Percentiles rank a stretch among this genome's conserved stretches.
Evolutionary conservation across 2,329 filamentous ascomycete genomes (phyloP).

Genomic region (Neofusicoccum kwambonambiense): DNA sequence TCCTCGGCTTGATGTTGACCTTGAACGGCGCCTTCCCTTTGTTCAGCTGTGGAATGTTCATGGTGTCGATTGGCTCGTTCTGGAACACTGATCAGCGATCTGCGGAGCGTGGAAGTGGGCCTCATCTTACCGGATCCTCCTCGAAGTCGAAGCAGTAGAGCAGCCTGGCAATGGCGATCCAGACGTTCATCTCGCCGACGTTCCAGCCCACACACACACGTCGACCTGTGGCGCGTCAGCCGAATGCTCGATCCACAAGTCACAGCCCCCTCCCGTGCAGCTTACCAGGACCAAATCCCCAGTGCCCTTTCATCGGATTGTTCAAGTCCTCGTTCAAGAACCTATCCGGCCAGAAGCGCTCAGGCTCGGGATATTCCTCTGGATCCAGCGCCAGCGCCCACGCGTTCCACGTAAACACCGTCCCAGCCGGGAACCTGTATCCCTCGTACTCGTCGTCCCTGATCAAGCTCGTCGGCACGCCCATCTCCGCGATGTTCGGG

Average conservation of each 20-base stretch:
- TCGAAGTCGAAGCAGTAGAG: slow-evolving; percentile 26
- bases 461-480: slow-evolving; percentile 21
- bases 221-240: slow-evolving; percentile 10
- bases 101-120: too few relatives aligned
- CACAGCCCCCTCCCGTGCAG: background rate
- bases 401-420: slow-evolving; percentile 26
- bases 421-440: slow-evolving; percentile 26
- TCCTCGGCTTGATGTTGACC: background rate
- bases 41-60: slow-evolving; percentile 21
- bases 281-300: slow-evolving; percentile 26
- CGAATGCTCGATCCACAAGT: too few relatives aligned
- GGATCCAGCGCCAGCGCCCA: slow-evolving; percentile 23
- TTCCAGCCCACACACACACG: slow-evolving; percentile 24
- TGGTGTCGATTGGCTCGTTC: slow-evolving; percentile 22
- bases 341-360: slow-evolving; percentile 26
- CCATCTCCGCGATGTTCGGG: slow-evolving; percentile 25
- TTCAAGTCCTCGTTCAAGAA: slow-evolving; percentile 26
- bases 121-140: slow-evolving; percentile 2
- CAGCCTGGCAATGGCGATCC: slow-evolving; percentile 25
- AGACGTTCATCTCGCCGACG: slow-evolving; percentile 26
- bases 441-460: slow-evolving; percentile 27
- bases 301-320: slow-evolving; percentile 30
- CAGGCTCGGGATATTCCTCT: slow-evolving; percentile 22
- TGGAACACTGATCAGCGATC: background rate
- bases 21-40: background rate